A percentile compares a stretch with the other conserved stretches of the same genome.
Conservation (phyloP, 2,329 filamentous ascomycete species). For the Aureobasidium melanogenum region DNA sequence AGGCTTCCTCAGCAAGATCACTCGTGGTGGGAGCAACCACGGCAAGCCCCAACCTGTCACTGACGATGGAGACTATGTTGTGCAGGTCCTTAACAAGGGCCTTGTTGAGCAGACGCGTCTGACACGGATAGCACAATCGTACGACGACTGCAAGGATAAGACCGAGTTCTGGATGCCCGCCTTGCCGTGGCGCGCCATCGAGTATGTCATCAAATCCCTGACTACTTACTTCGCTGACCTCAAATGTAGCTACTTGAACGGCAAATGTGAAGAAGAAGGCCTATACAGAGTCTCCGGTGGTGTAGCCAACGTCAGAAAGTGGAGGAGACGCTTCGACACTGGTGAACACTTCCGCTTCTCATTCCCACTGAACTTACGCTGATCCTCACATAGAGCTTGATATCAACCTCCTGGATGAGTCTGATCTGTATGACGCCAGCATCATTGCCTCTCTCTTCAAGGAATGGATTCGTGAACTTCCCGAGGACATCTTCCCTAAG, state of each 20-base stretch:
- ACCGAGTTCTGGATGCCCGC: constrained; percentile 99
- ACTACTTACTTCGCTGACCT: constrained; percentile 3
- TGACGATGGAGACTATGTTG: constrained; percentile 71
- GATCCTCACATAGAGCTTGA: constrained; percentile 58
- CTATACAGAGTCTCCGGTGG: constrained; percentile 88
- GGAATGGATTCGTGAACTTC: constrained; percentile 89
- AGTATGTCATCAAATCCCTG: constrained; percentile 41
- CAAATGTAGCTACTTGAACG: constrained; percentile 65
- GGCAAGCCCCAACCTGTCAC: constrained; percentile 49
- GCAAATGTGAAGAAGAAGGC: constrained; percentile 88
- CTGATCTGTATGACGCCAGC: constrained; percentile 89
- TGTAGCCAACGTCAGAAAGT: constrained; percentile 82
- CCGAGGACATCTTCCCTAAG: constrained; percentile 87
- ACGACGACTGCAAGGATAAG: constrained; percentile 85
- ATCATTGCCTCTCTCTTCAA: constrained; percentile 95
- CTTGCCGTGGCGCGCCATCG: constrained; percentile 89
- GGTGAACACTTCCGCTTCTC: constrained; percentile 40
- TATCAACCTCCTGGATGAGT: constrained; percentile 80
- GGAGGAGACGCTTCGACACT: constrained; percentile 84
- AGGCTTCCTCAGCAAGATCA: constrained; percentile 65
- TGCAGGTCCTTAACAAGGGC: constrained; percentile 78
- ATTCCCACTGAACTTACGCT: background rate
- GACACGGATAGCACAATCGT: constrained; percentile 80
- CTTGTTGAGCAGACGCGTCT: constrained; percentile 82
- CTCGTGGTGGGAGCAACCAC: constrained; percentile 60